Evolutionary conservation across 2,329 filamentous ascomycete genomes (phyloP).

Genomic region (Nemania sp.): DNA sequence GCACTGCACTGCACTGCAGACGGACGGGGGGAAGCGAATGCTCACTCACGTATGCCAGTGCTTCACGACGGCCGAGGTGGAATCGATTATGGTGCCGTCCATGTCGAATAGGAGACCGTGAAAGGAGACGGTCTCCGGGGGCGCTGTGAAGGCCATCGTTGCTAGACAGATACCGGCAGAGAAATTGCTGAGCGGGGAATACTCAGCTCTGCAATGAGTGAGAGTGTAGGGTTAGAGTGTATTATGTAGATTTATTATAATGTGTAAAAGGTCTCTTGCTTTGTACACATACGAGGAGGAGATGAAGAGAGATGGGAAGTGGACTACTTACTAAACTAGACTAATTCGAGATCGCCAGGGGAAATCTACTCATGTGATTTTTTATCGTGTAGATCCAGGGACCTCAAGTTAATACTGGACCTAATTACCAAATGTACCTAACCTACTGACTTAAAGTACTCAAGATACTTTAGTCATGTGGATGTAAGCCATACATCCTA

Average conservation of each 20-base stretch:
- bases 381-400: not conserved
- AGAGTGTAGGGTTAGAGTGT: too few relatives aligned
- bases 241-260: too few relatives aligned
- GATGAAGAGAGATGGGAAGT: too few relatives aligned
- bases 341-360: conserved; percentile 27
- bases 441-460: too few relatives aligned
- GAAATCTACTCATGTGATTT: conserved; percentile 19
- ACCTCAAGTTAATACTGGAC: not conserved
- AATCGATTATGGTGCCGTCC: conserved; percentile 85
- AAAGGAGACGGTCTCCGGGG: conserved; percentile 54
- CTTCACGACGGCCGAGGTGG: conserved; percentile 75
- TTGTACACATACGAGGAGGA: too few relatives aligned
- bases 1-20: not conserved
- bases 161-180: conserved; percentile 4
- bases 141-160: conserved; percentile 46
- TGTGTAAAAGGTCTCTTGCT: too few relatives aligned
- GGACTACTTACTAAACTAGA: too few relatives aligned
- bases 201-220: too few relatives aligned
- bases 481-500: too few relatives aligned
- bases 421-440: too few relatives aligned
- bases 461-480: too few relatives aligned
- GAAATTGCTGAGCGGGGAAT: too few relatives aligned
- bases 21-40: conserved; percentile 17
- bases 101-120: conserved; percentile 71
- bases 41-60: conserved; percentile 74